phyloP scores from a whole-genome alignment of 2,329 filamentous ascomycete species.

The Calonectria leucothoes region DNA sequence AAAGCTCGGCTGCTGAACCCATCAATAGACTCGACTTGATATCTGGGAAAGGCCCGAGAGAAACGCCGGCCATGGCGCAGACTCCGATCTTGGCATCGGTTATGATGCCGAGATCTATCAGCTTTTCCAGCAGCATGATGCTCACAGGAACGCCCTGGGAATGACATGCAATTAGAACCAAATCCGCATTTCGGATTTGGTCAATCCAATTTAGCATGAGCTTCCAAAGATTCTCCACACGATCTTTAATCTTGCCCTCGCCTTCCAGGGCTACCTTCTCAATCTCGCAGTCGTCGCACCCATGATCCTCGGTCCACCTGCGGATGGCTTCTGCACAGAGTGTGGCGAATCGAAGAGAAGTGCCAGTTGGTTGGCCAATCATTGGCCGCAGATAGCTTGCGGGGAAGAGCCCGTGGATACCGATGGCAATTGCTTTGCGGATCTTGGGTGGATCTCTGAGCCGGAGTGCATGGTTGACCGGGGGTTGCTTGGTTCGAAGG shows the following conservation, averaged over 20 bases:
- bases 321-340: slow-evolving; percentile 86
- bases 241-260: slow-evolving; percentile 89
- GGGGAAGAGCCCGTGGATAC: slow-evolving; percentile 94
- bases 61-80: slow-evolving; percentile 92
- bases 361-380: slow-evolving; percentile 94
- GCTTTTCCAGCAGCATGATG: slow-evolving; percentile 90
- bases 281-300: slow-evolving; percentile 81
- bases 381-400: slow-evolving; percentile 88
- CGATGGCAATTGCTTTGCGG: slow-evolving; percentile 90
- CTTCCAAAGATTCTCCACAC: slow-evolving; percentile 94
- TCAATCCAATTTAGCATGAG: slow-evolving; percentile 95
- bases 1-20: slow-evolving; percentile 91
- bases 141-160: slow-evolving; percentile 96
- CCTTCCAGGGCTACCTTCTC: slow-evolving; percentile 96
- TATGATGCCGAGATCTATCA: slow-evolving; percentile 90
- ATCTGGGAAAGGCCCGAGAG: slow-evolving; percentile 90
- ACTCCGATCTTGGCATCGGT: slow-evolving; percentile 82
- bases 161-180: slow-evolving; percentile 92
- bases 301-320: slow-evolving; percentile 81
- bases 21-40: slow-evolving; percentile 92
- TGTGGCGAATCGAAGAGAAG: slow-evolving; percentile 91
- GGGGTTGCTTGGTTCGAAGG: slow-evolving; percentile 65
- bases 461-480: slow-evolving; percentile 78
- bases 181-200: slow-evolving; percentile 86
- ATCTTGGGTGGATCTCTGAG: slow-evolving; percentile 77